phyloP scores from a whole-genome alignment of 257 asterid genomes.

The Nicotiana undulata region DNA sequence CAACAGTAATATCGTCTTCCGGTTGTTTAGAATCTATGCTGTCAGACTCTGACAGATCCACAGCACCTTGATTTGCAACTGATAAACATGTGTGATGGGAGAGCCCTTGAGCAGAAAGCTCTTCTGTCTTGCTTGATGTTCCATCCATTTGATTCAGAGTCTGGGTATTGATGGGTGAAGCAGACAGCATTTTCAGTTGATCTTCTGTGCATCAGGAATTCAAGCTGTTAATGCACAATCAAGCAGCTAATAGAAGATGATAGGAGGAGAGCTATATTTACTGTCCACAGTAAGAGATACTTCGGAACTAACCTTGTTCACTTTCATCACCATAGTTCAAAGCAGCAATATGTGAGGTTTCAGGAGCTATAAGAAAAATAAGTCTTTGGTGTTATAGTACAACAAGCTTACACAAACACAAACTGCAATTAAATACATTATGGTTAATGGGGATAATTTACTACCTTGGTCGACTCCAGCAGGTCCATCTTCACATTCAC shows the following conservation, averaged over 20 bases:
- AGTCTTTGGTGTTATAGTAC: neutral
- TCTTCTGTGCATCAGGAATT: constrained; percentile 22
- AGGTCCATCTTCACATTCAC: neutral
- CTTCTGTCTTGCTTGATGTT: constrained; percentile 6
- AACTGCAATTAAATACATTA: neutral
- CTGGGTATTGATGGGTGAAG: constrained; percentile 24
- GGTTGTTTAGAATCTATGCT: neutral
- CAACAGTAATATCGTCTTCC: neutral
- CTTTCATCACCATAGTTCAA: neutral
- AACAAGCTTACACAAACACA: neutral
- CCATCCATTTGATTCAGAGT: constrained; percentile 7
- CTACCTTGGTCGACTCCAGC: neutral
- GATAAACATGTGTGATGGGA: neutral
- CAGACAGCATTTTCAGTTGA: constrained; percentile 24
- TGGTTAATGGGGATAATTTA: neutral
- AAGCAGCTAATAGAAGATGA: neutral
- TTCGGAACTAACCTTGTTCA: neutral
- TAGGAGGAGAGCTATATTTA: neutral
- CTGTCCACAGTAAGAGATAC: neutral
- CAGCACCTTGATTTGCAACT: neutral
- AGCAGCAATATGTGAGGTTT: neutral
- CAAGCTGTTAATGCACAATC: neutral
- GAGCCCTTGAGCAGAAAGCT: neutral
- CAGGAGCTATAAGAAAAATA: neutral
- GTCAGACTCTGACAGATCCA: neutral